phyloP scores from a whole-genome alignment of 129 eudicot genomes.

The Chrysanthemum makinoi region DNA sequence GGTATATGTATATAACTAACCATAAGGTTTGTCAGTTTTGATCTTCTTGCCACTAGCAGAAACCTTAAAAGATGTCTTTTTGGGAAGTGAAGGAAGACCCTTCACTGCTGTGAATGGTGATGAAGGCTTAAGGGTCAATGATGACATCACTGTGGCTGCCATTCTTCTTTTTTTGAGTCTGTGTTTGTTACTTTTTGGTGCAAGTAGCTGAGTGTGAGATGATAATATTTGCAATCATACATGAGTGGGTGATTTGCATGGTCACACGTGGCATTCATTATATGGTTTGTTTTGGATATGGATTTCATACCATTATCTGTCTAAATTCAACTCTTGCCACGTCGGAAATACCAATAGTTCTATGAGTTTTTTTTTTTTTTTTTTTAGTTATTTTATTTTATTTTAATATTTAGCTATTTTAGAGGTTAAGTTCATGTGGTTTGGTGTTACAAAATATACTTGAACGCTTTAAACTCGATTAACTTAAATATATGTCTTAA shows the following conservation, averaged over 20 bases:
- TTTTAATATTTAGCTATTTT: too few species aligned
- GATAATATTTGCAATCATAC: not conserved
- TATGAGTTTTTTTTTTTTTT: too few species aligned
- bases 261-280: slow-evolving; percentile 50
- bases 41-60: slow-evolving; percentile 76
- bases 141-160: slow-evolving; percentile 79
- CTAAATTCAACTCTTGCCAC: not conserved
- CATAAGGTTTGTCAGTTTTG: slow-evolving; percentile 86
- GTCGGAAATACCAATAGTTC: not conserved
- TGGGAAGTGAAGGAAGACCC: slow-evolving; percentile 70
- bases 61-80: slow-evolving; percentile 44
- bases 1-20: slow-evolving; percentile 22
- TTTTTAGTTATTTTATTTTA: too few species aligned
- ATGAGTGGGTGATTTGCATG: slow-evolving; percentile 26
- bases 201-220: not conserved
- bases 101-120: slow-evolving; percentile 49
- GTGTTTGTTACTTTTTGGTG: not conserved
- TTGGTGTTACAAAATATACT: too few species aligned
- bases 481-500: too few species aligned
- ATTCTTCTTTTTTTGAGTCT: slow-evolving; percentile 16
- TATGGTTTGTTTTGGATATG: slow-evolving; percentile 65
- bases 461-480: too few species aligned
- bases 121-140: slow-evolving; percentile 67
- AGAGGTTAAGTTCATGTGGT: too few species aligned
- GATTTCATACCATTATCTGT: slow-evolving; percentile 44